phyloP scores from a whole-genome alignment of 768 basidiomycete species.

The Dendrothele bispora region DNA sequence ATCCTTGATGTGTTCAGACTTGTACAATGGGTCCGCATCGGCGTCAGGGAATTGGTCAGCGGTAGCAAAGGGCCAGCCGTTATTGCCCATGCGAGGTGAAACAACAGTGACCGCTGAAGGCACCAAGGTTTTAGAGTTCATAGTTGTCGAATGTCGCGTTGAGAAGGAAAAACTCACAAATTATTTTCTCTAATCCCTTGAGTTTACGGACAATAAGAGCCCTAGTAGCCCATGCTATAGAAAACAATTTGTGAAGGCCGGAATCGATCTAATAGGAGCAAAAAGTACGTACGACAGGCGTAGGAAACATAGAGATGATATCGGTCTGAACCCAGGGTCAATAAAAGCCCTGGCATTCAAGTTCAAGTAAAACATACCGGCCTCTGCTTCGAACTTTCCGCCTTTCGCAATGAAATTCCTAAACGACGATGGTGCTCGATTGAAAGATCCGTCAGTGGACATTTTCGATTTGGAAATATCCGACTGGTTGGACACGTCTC shows the following conservation, averaged over 20 bases:
- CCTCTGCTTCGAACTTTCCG: slow-evolving; percentile 71
- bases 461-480: slow-evolving; percentile 55
- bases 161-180: slow-evolving; percentile 53
- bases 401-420: slow-evolving; percentile 54
- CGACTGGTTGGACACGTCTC: slow-evolving; percentile 35
- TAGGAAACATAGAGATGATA: slow-evolving; percentile 92
- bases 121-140: not conserved
- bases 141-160: not conserved
- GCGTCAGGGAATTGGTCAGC: slow-evolving; percentile 70
- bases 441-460: slow-evolving; percentile 52
- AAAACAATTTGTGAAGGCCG: not conserved
- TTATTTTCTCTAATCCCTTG: slow-evolving; percentile 85
- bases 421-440: slow-evolving; percentile 53
- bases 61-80: slow-evolving; percentile 87
- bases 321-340: slow-evolving; percentile 49
- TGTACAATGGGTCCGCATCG: slow-evolving; percentile 73
- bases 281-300: slow-evolving; percentile 66
- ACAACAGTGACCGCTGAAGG: slow-evolving; percentile 72
- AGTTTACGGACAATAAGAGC: slow-evolving; percentile 86
- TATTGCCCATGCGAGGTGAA: slow-evolving; percentile 79
- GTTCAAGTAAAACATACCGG: slow-evolving; percentile 45
- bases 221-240: slow-evolving; percentile 87
- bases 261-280: not conserved
- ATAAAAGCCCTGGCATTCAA: not conserved
- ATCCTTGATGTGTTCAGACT: slow-evolving; percentile 74